Percentiles rank a stretch among this genome's conserved stretches.
phyloP scores from a whole-genome alignment of 2,329 filamentous ascomycete genomes.

The Fusarium sp. region DNA sequence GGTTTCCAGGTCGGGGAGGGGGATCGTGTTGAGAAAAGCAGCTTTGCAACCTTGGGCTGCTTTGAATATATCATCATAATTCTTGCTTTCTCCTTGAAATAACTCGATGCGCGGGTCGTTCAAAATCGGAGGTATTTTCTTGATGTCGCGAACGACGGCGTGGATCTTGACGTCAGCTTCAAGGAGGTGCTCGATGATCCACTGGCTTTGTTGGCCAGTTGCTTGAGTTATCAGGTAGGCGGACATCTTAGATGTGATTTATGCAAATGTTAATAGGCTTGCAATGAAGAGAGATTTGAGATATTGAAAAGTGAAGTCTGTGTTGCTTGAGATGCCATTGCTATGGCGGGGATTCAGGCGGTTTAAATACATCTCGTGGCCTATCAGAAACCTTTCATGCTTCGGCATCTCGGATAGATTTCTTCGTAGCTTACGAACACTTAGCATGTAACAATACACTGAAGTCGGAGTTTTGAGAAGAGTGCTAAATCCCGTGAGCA shows the following conservation, averaged over 20 bases:
- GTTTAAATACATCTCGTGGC: neutral
- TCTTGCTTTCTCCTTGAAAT: constrained; percentile 54
- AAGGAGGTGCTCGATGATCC: constrained; percentile 52
- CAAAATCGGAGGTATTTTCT: constrained; percentile 49
- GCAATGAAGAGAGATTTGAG: too few relatives aligned
- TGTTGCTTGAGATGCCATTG: too few relatives aligned
- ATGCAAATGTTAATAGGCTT: neutral
- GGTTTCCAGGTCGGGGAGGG: constrained; percentile 47
- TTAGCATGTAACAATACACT: neutral
- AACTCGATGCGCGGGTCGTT: constrained; percentile 48
- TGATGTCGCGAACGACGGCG: constrained; percentile 53
- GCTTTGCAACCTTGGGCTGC: constrained; percentile 54
- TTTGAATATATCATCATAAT: constrained; percentile 49
- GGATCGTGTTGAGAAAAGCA: constrained; percentile 50
- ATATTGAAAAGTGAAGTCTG: neutral
- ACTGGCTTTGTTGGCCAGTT: constrained; percentile 52
- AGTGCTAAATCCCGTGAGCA: neutral
- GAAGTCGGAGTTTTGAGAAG: neutral
- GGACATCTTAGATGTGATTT: constrained; percentile 35
- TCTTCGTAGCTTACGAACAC: neutral
- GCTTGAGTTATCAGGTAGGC: constrained; percentile 55
- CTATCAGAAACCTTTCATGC: accelerated
- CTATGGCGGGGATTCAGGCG: neutral
- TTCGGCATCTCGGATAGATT: neutral
- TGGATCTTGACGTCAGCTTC: constrained; percentile 53